phyloP scores from a whole-genome alignment of 2,329 filamentous ascomycete genomes.

The Arthrocladium fulminans region DNA sequence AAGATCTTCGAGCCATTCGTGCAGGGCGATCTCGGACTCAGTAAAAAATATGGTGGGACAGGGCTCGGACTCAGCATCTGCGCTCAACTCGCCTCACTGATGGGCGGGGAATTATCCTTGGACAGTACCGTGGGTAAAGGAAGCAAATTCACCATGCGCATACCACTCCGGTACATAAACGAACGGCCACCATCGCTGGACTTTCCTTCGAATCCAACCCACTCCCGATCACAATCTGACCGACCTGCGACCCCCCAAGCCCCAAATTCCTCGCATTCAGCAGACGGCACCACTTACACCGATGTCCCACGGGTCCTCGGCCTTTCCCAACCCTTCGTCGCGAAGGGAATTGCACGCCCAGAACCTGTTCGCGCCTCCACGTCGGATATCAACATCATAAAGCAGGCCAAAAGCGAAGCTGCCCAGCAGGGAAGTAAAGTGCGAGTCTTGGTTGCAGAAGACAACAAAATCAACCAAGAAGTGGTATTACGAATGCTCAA shows the following conservation, averaged over 20 bases:
- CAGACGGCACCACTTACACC: constrained; percentile 5
- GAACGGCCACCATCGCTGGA: constrained; percentile 46
- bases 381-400: constrained; percentile 57
- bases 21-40: constrained; percentile 80
- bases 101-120: constrained; percentile 68
- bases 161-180: constrained; percentile 68
- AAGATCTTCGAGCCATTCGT: constrained; percentile 91
- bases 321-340: constrained; percentile 25
- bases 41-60: constrained; percentile 83
- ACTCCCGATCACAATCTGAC: not conserved
- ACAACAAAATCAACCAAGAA: constrained; percentile 58
- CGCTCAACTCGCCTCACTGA: constrained; percentile 71
- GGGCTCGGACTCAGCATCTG: constrained; percentile 84
- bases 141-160: constrained; percentile 71
- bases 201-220: constrained; percentile 5
- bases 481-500: constrained; percentile 55
- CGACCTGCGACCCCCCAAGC: constrained; percentile 12
- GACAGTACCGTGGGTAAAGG: constrained; percentile 64
- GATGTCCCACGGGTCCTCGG: constrained; percentile 23
- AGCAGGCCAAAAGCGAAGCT: constrained; percentile 55
- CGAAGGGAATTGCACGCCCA: constrained; percentile 25
- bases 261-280: not conserved
- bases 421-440: constrained; percentile 52
- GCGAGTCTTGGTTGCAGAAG: constrained; percentile 77
- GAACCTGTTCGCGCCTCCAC: constrained; percentile 38